Conservation (phyloP, 495 filamentous ascomycete genomes). For the Wilcoxina mikolae region DNA sequence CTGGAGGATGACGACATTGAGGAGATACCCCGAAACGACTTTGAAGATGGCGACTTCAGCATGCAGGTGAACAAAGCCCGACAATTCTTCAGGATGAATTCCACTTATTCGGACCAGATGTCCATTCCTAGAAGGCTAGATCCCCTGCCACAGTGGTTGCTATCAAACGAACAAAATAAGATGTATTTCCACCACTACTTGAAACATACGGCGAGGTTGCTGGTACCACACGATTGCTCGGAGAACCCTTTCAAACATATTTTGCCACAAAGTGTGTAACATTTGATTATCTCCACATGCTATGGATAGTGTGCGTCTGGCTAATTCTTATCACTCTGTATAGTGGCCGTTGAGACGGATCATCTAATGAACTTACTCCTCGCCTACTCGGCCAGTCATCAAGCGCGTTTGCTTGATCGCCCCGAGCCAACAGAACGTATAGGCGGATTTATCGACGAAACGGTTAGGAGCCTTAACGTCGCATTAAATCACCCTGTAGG, state of each 20-base stretch:
- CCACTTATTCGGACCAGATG: slow-evolving; percentile 36
- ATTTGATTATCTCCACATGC: slow-evolving; percentile 6
- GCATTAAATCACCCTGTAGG: slow-evolving; percentile 47
- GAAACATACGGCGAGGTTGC: slow-evolving; percentile 52
- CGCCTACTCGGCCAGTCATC: slow-evolving; percentile 69
- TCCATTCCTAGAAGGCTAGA: slow-evolving; percentile 50
- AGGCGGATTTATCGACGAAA: slow-evolving; percentile 60
- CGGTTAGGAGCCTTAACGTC: slow-evolving; percentile 56
- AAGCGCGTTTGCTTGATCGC: slow-evolving; percentile 59
- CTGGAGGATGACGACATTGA: slow-evolving; percentile 28
- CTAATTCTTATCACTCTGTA: not conserved
- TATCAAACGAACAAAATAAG: slow-evolving; percentile 62
- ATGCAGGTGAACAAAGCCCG: slow-evolving; percentile 58
- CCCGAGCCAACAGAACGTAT: slow-evolving; percentile 65
- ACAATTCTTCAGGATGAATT: slow-evolving; percentile 26
- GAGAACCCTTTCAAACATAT: slow-evolving; percentile 54
- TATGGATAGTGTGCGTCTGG: not conserved
- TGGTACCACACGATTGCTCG: slow-evolving; percentile 57
- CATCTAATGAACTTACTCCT: slow-evolving; percentile 65
- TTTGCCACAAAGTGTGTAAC: slow-evolving; percentile 48
- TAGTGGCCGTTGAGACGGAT: slow-evolving; percentile 51
- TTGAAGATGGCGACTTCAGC: slow-evolving; percentile 23
- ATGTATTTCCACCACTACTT: slow-evolving; percentile 68
- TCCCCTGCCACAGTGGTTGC: slow-evolving; percentile 50
- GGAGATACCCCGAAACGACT: slow-evolving; percentile 23